Evolutionary conservation across 768 basidiomycete species (phyloP).

Genomic region (Terana coerulea): DNA sequence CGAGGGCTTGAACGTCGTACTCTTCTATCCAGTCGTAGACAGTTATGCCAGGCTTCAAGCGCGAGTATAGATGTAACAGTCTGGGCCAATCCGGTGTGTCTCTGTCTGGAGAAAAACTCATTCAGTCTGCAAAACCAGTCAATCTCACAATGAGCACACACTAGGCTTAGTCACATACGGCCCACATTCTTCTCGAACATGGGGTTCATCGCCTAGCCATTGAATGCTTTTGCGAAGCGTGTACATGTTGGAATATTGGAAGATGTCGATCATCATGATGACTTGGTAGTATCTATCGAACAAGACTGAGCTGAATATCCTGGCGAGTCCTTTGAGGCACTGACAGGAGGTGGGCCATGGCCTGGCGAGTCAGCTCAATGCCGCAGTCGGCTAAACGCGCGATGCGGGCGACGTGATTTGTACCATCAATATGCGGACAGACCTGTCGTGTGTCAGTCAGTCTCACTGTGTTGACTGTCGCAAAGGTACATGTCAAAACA

Average conservation of each 20-base stretch:
- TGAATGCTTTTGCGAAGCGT: constrained; percentile 83
- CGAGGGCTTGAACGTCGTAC: constrained; percentile 62
- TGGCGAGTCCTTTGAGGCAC: background rate
- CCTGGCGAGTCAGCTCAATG: constrained; percentile 73
- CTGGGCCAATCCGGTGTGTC: constrained; percentile 81
- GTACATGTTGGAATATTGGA: constrained; percentile 98
- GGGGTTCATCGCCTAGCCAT: constrained; percentile 80
- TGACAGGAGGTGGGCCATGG: constrained; percentile 88
- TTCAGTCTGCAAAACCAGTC: background rate
- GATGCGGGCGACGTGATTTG: constrained; percentile 87
- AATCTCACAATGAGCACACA: constrained; percentile 30
- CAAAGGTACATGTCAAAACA: too few species aligned
- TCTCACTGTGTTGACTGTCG: background rate
- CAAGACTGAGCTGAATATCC: background rate
- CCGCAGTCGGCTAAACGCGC: constrained; percentile 91
- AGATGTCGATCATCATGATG: constrained; percentile 94
- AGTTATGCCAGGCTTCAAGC: constrained; percentile 77
- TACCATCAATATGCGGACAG: constrained; percentile 81
- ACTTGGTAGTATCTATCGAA: constrained; percentile 87
- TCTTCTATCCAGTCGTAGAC: constrained; percentile 86
- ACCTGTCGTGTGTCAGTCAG: constrained; percentile 45
- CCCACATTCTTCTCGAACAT: constrained; percentile 89
- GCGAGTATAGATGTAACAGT: constrained; percentile 82
- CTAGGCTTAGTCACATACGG: constrained; percentile 84
- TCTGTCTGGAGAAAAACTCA: constrained; percentile 36